phyloP scores from a whole-genome alignment of 1,284 basidiomycete genomes.

The Irpex lacteus region DNA sequence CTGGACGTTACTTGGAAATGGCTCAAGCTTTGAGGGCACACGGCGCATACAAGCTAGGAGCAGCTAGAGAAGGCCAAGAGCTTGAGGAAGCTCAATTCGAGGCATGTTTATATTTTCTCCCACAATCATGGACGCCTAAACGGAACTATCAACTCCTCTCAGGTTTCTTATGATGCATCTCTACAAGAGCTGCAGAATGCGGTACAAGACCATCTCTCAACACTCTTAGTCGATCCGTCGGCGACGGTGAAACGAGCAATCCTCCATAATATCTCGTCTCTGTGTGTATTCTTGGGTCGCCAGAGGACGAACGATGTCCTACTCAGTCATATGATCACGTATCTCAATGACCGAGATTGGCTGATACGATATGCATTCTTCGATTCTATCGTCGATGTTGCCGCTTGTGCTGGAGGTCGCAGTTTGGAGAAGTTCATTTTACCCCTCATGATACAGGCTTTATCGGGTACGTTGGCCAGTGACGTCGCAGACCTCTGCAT shows the following conservation, averaged over 20 bases:
- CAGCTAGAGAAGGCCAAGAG: conserved; percentile 53
- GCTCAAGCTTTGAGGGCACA: conserved; percentile 86
- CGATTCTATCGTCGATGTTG: conserved; percentile 93
- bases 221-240: conserved; percentile 73
- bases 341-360: conserved; percentile 96
- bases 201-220: conserved; percentile 86
- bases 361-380: conserved; percentile 89
- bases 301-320: conserved; percentile 94
- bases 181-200: conserved; percentile 83
- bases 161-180: conserved; percentile 88
- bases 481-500: conserved; percentile 4
- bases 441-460: conserved; percentile 91
- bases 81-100: conserved; percentile 76
- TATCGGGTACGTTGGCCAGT: conserved; percentile 62
- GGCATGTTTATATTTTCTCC: conserved; percentile 36
- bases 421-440: conserved; percentile 88
- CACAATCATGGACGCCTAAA: too few relatives aligned
- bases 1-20: conserved; percentile 87
- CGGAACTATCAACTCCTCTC: too few relatives aligned
- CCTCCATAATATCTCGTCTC: conserved; percentile 77
- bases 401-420: conserved; percentile 84
- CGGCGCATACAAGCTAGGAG: conserved; percentile 56
- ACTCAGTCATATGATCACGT: conserved; percentile 97
- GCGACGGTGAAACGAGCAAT: conserved; percentile 77
- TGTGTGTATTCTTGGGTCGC: conserved; percentile 92